These are phyloP conservation scores for Marasmius tenuissimus DNA, from an alignment of 1,284 basidiomycete species.

Conservation along the genomic window DNA sequence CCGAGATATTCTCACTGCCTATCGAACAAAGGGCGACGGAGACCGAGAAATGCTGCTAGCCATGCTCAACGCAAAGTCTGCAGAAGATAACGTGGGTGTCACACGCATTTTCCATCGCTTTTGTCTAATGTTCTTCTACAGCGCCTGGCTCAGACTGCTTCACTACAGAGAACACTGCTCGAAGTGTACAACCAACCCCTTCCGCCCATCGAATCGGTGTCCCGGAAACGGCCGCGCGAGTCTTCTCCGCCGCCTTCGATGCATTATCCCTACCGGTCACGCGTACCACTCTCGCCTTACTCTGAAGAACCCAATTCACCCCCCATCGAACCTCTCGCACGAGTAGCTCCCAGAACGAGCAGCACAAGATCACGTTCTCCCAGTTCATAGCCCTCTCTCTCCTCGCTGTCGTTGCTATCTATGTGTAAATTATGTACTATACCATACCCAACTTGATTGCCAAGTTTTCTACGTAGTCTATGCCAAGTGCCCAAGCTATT, in stretches of 20 bases:
- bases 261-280: not conserved
- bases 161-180: constrained; percentile 67
- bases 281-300: constrained; percentile 2
- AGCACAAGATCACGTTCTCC: not conserved
- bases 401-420: not conserved
- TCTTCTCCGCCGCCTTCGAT: constrained; percentile 26
- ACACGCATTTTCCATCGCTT: constrained; percentile 6
- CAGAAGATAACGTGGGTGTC: constrained; percentile 77
- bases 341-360: not conserved
- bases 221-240: constrained; percentile 51
- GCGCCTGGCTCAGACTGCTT: constrained; percentile 68
- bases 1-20: constrained; percentile 82
- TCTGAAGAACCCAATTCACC: constrained; percentile 4
- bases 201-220: constrained; percentile 19
- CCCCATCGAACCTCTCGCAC: not conserved
- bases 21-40: constrained; percentile 80
- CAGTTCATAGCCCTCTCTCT: constrained; percentile 5
- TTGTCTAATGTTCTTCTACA: constrained; percentile 28
- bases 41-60: constrained; percentile 87
- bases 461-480: too few species aligned
- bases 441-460: too few species aligned
- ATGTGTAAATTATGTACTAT: too few species aligned
- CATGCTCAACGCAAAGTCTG: constrained; percentile 86
- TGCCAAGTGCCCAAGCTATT: too few species aligned
- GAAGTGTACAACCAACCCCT: constrained; percentile 2